phyloP scores from a whole-genome alignment of 768 basidiomycete genomes.

The Tylopilus vinaceipallidus region DNA sequence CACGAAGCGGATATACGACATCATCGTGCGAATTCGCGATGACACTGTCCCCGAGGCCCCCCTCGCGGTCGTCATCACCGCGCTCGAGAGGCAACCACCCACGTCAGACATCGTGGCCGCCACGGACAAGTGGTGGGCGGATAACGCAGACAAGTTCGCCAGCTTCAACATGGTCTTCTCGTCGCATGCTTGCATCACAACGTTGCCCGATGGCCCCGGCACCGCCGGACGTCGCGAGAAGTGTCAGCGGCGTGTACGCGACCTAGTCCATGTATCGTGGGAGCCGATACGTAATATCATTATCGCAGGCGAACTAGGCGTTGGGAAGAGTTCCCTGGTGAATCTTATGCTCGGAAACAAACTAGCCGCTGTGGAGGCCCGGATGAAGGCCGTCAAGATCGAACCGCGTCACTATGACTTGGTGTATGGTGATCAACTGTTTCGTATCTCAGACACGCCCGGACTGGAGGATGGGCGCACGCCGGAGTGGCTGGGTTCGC shows the following conservation, averaged over 20 bases:
- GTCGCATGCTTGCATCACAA: conserved; percentile 25
- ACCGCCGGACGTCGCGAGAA: conserved; percentile 17
- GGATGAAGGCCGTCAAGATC: not conserved
- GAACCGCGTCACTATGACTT: no score
- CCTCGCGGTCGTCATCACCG: conserved; percentile 26
- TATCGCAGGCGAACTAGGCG: conserved; percentile 40
- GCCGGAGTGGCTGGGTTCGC: conserved; percentile 10
- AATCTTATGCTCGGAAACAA: conserved; percentile 17
- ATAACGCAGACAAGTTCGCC: not conserved
- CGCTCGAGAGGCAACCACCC: conserved; percentile 20
- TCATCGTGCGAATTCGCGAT: conserved; percentile 17
- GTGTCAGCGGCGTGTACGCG: conserved; percentile 20
- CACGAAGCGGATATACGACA: conserved; percentile 21
- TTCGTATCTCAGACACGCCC: conserved; percentile 27
- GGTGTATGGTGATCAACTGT: conserved; percentile 11
- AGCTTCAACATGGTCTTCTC: conserved; percentile 17
- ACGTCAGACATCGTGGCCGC: conserved; percentile 11
- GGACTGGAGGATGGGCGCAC: conserved; percentile 15
- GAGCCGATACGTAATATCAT: conserved; percentile 33
- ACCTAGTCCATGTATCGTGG: conserved; percentile 19
- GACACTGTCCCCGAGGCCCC: conserved; percentile 18
- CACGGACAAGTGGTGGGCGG: conserved; percentile 27
- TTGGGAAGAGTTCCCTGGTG: conserved; percentile 23
- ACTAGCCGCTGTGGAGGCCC: conserved; percentile 12
- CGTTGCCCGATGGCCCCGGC: conserved; percentile 18